Evolutionary conservation across 176 grass and related monocot species (phyloP).

Genomic region (Eragrostis nindensis): DNA sequence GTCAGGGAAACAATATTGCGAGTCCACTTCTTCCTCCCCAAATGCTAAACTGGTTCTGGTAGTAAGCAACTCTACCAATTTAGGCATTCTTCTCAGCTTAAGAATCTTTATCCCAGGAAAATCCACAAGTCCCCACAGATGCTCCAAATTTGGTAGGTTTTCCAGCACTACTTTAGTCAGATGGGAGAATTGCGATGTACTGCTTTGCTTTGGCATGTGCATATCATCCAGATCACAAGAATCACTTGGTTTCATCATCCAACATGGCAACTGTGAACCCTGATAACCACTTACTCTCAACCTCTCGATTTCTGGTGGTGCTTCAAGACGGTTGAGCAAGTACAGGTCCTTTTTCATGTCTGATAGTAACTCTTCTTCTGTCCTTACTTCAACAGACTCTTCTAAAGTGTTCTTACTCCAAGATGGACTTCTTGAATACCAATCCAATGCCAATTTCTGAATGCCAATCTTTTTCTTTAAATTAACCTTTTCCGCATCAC

Average conservation of each 20-base stretch:
- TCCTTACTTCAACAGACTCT: not conserved
- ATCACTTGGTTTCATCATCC: not conserved
- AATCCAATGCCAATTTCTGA: not conserved
- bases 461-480: constrained; percentile 9
- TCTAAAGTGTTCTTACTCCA: too few relatives aligned
- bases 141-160: not conserved
- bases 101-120: too few relatives aligned
- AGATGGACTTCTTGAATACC: too few relatives aligned
- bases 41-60: not conserved
- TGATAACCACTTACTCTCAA: not conserved
- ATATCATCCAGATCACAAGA: not conserved
- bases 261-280: not conserved
- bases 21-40: not conserved
- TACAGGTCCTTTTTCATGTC: not conserved
- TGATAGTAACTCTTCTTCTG: too few relatives aligned
- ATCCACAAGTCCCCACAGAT: too few relatives aligned
- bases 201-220: not conserved
- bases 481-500: not conserved
- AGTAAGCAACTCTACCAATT: not conserved
- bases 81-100: not conserved
- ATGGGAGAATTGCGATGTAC: not conserved
- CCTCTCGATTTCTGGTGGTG: not conserved
- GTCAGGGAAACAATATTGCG: not conserved
- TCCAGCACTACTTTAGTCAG: not conserved
- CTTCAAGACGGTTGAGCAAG: not conserved